Evolutionary conservation across 805 yeast species (phyloP), one percentile per base, ranked within the genome.

Genomic region (Zygotorulaspora danielsina): DNA sequence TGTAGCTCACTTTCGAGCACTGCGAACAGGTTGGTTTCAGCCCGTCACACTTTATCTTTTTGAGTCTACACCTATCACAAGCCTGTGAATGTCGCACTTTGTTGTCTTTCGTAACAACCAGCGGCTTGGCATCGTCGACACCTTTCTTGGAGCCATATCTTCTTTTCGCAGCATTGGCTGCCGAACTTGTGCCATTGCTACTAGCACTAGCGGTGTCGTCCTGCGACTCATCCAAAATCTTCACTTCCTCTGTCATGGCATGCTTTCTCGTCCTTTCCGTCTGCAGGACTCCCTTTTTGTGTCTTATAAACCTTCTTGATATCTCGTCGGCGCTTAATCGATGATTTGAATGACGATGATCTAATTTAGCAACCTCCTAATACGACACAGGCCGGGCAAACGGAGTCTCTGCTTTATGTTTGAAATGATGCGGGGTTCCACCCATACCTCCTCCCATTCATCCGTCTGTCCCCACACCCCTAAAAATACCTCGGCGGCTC

Each of bases 1-100:
- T 77, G 51, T 79, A 79, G 0, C 80, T 81, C 30, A 79, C 76
- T 45, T 74, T 74, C 24, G 66, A 63, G 55, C 93, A 84, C 53
- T 81, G 80, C 25, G 78, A 68, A 56, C 94, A 84, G 32, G 67
- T 59, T 1, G 88, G 88, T 2, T 75, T 70, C 42, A 71, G 69
- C 1, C 89, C 90, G 52, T 81, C 84, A 61, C 93, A 84, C 47
- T 79, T 78, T 46, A 82, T 81, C 61, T 83, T 84, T 50, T 84
- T 80, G 47, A 81, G 76, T 32, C 90, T 67, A 52, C 93, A 84
- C 22, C 93, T 66, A 58, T 84, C 93, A 63, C 94, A 84, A 2
- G 93, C 93, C 59, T 84, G 93, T 1, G 83, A 74, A 2, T 81
- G 79, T 45, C 90, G 47, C 22, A 43, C 28, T 27, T 38, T 41